Evolutionary conservation across 768 basidiomycete genomes (phyloP).

Genomic region (Tulasnella sp.): DNA sequence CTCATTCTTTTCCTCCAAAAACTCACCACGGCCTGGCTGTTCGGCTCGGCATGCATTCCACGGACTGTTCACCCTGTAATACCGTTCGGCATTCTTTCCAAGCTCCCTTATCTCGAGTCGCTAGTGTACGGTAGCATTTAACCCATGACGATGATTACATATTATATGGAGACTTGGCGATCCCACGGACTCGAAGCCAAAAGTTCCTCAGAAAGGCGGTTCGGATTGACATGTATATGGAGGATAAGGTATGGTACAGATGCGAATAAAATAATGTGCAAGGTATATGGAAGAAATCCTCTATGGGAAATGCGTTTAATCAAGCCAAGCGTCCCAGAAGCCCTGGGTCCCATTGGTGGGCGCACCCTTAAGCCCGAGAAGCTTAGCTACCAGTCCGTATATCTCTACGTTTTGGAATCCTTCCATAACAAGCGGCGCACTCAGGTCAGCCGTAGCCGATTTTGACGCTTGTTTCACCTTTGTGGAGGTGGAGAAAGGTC

Average conservation of each 20-base stretch:
- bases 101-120: neutral
- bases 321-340: conserved; percentile 79
- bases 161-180: neutral
- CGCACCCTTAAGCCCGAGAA: conserved; percentile 62
- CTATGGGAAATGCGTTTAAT: neutral
- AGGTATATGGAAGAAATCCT: neutral
- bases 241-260: neutral
- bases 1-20: neutral
- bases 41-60: neutral
- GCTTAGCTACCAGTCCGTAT: conserved; percentile 73
- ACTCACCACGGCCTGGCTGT: neutral
- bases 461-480: conserved; percentile 41
- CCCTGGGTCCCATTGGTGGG: conserved; percentile 70
- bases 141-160: neutral
- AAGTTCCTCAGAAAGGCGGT: neutral
- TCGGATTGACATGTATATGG: neutral
- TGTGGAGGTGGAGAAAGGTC: conserved; percentile 62
- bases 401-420: conserved; percentile 84
- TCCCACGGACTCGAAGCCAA: neutral
- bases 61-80: neutral
- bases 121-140: neutral
- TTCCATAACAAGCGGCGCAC: conserved; percentile 51
- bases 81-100: neutral
- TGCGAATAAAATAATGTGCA: neutral
- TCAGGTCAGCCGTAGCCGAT: neutral